These are phyloP conservation scores for Yueomyces sp. DNA, from an alignment of 805 yeast species.

Conservation along the genomic window DNA sequence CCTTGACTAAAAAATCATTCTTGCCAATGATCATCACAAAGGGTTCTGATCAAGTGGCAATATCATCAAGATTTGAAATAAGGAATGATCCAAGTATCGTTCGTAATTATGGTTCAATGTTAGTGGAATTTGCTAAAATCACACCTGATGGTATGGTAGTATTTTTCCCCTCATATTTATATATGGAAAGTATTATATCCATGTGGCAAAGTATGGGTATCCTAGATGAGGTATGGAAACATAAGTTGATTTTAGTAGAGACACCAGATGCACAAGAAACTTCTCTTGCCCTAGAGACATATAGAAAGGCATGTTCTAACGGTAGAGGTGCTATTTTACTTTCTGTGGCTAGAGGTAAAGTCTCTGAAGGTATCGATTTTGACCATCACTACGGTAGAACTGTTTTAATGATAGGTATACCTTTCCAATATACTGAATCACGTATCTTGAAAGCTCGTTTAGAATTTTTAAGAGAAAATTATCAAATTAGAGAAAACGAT, in stretches of 20 bases:
- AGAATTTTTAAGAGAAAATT: conserved; percentile 86
- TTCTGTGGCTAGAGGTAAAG: conserved; percentile 98
- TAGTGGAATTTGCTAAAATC: conserved; percentile 84
- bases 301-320: conserved; percentile 89
- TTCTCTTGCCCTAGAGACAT: conserved; percentile 86
- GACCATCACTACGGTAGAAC: conserved; percentile 97
- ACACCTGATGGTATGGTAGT: conserved; percentile 98
- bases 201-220: conserved; percentile 99
- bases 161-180: conserved; percentile 90
- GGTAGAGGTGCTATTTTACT: conserved; percentile 95
- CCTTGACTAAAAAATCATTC: conserved; percentile 81
- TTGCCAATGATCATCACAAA: conserved; percentile 93
- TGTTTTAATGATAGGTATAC: conserved; percentile 96
- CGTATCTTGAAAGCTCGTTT: conserved; percentile 88
- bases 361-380: conserved; percentile 97
- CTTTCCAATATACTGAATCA: conserved; percentile 97
- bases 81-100: conserved; percentile 97
- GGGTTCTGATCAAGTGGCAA: conserved; percentile 96
- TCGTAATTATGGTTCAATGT: conserved; percentile 85
- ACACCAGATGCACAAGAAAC: conserved; percentile 99
- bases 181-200: conserved; percentile 95
- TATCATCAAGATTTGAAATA: conserved; percentile 90
- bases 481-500: conserved; percentile 85
- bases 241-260: conserved; percentile 86
- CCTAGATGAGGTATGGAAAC: conserved; percentile 96